These are phyloP conservation scores for Phallus indusiatus DNA, from an alignment of 768 basidiomycete genomes.

Conservation along the genomic window DNA sequence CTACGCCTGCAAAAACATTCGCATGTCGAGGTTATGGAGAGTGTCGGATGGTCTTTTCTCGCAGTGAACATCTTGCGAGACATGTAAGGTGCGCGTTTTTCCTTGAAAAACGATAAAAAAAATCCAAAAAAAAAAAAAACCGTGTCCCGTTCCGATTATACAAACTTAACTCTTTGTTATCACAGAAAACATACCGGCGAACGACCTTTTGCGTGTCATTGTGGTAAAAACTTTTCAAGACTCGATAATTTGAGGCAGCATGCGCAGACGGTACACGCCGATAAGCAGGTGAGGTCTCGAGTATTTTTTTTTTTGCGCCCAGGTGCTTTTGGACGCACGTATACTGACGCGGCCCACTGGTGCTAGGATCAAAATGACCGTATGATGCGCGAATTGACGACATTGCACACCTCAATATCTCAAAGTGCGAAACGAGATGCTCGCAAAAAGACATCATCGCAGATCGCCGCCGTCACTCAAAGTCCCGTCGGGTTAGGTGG, in stretches of 20 bases:
- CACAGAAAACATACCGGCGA: conserved; percentile 95
- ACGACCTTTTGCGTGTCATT: conserved; percentile 93
- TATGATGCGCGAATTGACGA: conserved; percentile 86
- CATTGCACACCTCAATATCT: conserved; percentile 75
- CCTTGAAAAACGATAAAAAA: background rate
- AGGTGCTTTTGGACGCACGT: background rate
- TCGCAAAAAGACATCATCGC: background rate
- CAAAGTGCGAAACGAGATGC: conserved; percentile 25
- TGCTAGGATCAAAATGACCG: conserved; percentile 64
- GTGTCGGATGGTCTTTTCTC: conserved; percentile 92
- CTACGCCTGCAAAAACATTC: conserved; percentile 87
- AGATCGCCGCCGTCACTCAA: conserved; percentile 3
- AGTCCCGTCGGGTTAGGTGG: background rate
- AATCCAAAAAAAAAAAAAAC: background rate
- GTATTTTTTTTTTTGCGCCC: conserved; percentile 6
- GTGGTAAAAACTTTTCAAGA: conserved; percentile 89
- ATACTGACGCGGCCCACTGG: background rate
- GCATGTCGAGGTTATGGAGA: conserved; percentile 92
- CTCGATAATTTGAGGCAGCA: conserved; percentile 97
- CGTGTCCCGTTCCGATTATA: conserved; percentile 11
- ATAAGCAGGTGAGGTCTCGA: conserved; percentile 44
- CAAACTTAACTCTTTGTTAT: conserved; percentile 3
- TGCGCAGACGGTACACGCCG: conserved; percentile 94
- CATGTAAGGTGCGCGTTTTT: conserved; percentile 66
- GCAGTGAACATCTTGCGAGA: conserved; percentile 91